Evolutionary conservation across 495 filamentous ascomycete species (phyloP), one percentile per base, ranked within the genome.

Genomic region (Penicillium steckii): DNA sequence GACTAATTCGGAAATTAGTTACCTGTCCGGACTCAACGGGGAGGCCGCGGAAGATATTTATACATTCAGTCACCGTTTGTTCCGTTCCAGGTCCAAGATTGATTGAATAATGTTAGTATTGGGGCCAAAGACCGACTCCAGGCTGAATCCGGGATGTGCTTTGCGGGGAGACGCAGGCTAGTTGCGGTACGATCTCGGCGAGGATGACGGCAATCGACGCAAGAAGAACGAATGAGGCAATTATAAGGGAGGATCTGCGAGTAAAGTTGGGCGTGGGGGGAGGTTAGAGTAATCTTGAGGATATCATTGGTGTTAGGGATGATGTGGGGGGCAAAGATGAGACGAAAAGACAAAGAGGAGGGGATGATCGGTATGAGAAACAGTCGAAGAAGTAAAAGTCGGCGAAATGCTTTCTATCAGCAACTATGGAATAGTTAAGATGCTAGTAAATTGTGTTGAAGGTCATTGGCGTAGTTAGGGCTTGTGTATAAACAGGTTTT

Each of bases 191-290:
- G 24, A 44, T 15, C 19, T 41, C 38, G 38, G 37, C 22, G 50
- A 32, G 29, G n/a, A 55, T 60, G 57, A 60, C 53, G 57, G 52
- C 52, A 57, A 50, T 50, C 35, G 27, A 27, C 44, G 49, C 29
- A 17, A 21, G 25, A 9, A 30, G 35, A 3, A 17, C 21, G 12
- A 26, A 24, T 33, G 23, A 49, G 53, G 48, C 35, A 60, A 46
- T 23, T 3, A 46, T 10, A 38, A 38, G 38, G 52, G 32, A 40
- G n/a, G 56, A 55, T 55, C 52, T n/a, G 27, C 51, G 10, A 32
- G 38, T 51, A 48, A 42, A 40, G 42, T 50, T 50, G 41, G 12
- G 22, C 43, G 56, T 59, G 44, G 56, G 47, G 33, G 51, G 38
- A 48, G 30, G 26, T 21, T 29, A 49, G 37, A 38, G 45, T 50